Percentiles rank a stretch among this genome's conserved stretches.
Conservation (phyloP, 805 yeast species). For the Candida tammaniensis region DNA sequence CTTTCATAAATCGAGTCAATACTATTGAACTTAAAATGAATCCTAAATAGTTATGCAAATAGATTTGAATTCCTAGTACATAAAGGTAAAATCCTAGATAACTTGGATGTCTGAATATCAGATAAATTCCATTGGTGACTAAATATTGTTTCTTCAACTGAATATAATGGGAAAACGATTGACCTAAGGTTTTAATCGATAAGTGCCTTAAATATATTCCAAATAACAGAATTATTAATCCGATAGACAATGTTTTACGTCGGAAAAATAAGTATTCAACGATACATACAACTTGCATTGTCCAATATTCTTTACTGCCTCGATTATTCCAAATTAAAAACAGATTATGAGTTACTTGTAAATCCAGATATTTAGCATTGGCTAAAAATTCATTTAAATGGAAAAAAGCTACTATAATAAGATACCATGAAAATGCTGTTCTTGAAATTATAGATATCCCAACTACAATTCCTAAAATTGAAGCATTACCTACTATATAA, state of each 20-base stretch:
- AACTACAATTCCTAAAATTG: slow-evolving; percentile 17
- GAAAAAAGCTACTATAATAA: slow-evolving; percentile 1
- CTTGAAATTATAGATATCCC: slow-evolving; percentile 7
- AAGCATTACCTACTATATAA: slow-evolving; percentile 18
- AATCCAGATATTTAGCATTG: slow-evolving; percentile 24
- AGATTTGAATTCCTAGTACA: slow-evolving; percentile 29
- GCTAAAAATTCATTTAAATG: slow-evolving; percentile 25
- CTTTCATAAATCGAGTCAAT: slow-evolving; percentile 24
- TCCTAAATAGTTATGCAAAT: slow-evolving; percentile 21
- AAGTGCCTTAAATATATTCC: slow-evolving; percentile 26
- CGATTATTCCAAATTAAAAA: slow-evolving; percentile 34
- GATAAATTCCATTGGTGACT: slow-evolving; percentile 33
- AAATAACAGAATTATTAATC: not conserved
- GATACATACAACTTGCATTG: slow-evolving; percentile 23
- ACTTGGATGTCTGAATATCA: slow-evolving; percentile 34
- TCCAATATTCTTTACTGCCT: slow-evolving; percentile 30
- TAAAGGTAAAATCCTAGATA: slow-evolving; percentile 37
- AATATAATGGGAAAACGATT: slow-evolving; percentile 34
- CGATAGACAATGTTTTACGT: not conserved
- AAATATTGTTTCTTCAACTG: slow-evolving; percentile 18
- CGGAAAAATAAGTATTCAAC: slow-evolving; percentile 19
- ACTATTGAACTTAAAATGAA: slow-evolving; percentile 16
- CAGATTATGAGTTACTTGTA: slow-evolving; percentile 22
- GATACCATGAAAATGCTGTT: slow-evolving; percentile 4
- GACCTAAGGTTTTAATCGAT: slow-evolving; percentile 34